Percentiles rank a stretch among this genome's conserved stretches.
Evolutionary conservation across 1,284 basidiomycete genomes (phyloP).

Genomic region (Ustilago shanxiensis): DNA sequence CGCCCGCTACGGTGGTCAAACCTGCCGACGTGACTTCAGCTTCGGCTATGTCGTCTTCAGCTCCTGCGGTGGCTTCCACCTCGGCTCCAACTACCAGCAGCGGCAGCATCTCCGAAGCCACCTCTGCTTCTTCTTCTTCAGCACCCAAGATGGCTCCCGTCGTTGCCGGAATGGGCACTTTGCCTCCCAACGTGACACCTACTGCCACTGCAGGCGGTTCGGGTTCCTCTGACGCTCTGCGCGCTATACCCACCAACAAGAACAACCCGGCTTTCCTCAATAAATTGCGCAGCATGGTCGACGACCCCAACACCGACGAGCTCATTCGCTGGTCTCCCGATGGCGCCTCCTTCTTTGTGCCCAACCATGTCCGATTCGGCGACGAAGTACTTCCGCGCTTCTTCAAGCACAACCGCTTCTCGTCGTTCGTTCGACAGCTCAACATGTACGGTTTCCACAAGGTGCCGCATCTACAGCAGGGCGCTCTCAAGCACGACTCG

Average conservation of each 20-base stretch:
- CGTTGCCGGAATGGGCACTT: slow-evolving; percentile 43
- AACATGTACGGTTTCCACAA: slow-evolving; percentile 77
- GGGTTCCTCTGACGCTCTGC: slow-evolving; percentile 20
- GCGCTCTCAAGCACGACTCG: slow-evolving; percentile 77
- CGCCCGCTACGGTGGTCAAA: slow-evolving; percentile 25
- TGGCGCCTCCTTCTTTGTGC: slow-evolving; percentile 92
- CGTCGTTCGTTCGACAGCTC: slow-evolving; percentile 86
- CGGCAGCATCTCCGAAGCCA: neutral
- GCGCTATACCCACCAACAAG: slow-evolving; percentile 58
- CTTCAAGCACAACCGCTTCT: slow-evolving; percentile 77
- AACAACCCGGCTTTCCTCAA: slow-evolving; percentile 86
- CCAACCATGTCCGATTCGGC: slow-evolving; percentile 92
- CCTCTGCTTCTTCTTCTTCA: slow-evolving; percentile 1
- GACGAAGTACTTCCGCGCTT: slow-evolving; percentile 75
- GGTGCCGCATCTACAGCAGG: slow-evolving; percentile 88
- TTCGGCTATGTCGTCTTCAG: slow-evolving; percentile 3
- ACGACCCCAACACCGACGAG: slow-evolving; percentile 83
- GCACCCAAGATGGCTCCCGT: slow-evolving; percentile 34
- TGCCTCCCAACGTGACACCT: slow-evolving; percentile 33
- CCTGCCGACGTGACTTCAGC: slow-evolving; percentile 30
- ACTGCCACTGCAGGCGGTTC: slow-evolving; percentile 18
- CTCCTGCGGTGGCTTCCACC: slow-evolving; percentile 4
- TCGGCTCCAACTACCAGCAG: slow-evolving; percentile 1
- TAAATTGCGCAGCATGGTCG: slow-evolving; percentile 91
- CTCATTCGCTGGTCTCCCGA: slow-evolving; percentile 90